Evolutionary conservation across 139 green algal species (phyloP), one percentile per base, ranked within the genome.

Genomic region (Tetratostichococcus sp.): DNA sequence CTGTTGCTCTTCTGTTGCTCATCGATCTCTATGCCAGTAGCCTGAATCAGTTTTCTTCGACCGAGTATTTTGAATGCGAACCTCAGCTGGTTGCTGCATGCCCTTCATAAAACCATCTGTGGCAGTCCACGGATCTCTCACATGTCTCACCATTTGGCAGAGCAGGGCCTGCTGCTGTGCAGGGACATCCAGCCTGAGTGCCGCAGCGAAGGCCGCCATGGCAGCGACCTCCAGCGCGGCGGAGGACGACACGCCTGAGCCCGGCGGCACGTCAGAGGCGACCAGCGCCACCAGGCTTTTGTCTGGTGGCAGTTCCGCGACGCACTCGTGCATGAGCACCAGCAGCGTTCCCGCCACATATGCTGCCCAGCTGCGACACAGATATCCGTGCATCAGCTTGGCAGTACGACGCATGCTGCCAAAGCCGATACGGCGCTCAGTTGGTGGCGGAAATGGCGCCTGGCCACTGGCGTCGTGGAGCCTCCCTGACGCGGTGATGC

Each of bases 141-240:
- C n/a, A n/a, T n/a, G n/a, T n/a, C n/a, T n/a, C 59, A 80, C 76
- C 76, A 86, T 85, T 43, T 97, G 93, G 82, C 91, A 97, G 67
- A 97, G 83, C 43, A 93, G 59, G 26, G 93, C 90, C 31, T 97
- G 74, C 58, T 86, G 66, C 21, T 75, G 67, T 1, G 81, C 84
- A 4, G 86, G 79, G 25, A 91, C 30, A 0, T 30, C 14, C 16
- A 92, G 26, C 43, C 79, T 68, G 1, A 92, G 73, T 1, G 90
- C 91, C 0, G 77, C 84, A 16, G 75, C 65, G 34, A 98, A 50
- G 4, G 90, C 91, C 22, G 58, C 78, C 90, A 97, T 95, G 14
- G 86, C 76, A 0, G 94, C 86, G 35, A 98, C 95, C 81, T 99
- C 95, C 65, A 98, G 78, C 21, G 95, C 90, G 8, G 95, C 95